phyloP scores from a whole-genome alignment of 2,329 filamentous ascomycete species.

The Trichophyton equinum region DNA sequence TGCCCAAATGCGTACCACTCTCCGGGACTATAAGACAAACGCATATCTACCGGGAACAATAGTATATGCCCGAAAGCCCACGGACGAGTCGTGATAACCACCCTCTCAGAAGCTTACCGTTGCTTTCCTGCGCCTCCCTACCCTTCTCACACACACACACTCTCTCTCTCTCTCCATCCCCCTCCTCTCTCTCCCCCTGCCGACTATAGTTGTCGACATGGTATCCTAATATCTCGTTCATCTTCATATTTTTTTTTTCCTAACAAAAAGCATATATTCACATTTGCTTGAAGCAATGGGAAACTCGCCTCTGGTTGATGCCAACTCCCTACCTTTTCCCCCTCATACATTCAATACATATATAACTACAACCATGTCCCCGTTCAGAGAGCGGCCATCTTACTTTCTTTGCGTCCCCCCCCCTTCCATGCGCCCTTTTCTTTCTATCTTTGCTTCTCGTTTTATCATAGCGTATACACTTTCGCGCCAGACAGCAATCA shows the following conservation, averaged over 20 bases:
- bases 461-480: background rate
- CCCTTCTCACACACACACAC: background rate
- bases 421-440: too few species aligned
- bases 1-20: conserved; percentile 2
- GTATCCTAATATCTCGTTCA: background rate
- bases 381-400: background rate
- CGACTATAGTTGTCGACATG: background rate
- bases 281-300: conserved; percentile 1
- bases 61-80: conserved; percentile 6
- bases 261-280: background rate
- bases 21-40: conserved; percentile 15
- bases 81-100: background rate
- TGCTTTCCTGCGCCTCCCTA: background rate
- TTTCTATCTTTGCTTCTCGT: background rate
- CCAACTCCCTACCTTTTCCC: background rate
- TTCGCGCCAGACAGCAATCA: background rate
- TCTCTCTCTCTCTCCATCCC: background rate
- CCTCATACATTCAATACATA: background rate
- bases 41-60: conserved; percentile 9
- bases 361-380: background rate
- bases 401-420: too few species aligned
- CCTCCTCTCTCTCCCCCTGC: background rate
- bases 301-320: background rate
- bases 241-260: too few species aligned
- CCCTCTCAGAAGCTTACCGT: background rate